These are phyloP conservation scores for Wickerhamiella azyma DNA, from an alignment of 805 yeast genomes.

Conservation along the genomic window DNA sequence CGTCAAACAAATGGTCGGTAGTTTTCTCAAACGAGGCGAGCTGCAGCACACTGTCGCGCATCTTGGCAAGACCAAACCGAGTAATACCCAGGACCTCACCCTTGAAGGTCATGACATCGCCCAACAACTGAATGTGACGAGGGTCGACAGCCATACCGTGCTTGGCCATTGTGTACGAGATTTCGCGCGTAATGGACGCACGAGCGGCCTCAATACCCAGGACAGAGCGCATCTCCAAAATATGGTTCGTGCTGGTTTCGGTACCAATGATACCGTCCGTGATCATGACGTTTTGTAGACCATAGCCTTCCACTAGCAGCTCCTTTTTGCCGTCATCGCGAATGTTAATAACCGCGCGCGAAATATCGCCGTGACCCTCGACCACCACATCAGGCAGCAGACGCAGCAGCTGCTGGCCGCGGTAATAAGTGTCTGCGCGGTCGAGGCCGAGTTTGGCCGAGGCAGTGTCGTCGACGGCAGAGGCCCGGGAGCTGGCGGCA, in stretches of 20 bases:
- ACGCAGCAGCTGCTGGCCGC: slow-evolving; percentile 82
- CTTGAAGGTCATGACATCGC: slow-evolving; percentile 97
- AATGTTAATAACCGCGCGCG: slow-evolving; percentile 94
- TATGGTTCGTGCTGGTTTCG: slow-evolving; percentile 80
- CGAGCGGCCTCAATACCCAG: slow-evolving; percentile 98
- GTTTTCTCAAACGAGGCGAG: slow-evolving; percentile 96
- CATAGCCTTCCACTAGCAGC: slow-evolving; percentile 93
- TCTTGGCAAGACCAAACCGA: slow-evolving; percentile 91
- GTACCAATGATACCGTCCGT: slow-evolving; percentile 93
- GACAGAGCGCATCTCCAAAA: slow-evolving; percentile 75
- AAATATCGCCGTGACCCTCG: slow-evolving; percentile 79
- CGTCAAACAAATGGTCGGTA: slow-evolving; percentile 95
- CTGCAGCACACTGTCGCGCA: slow-evolving; percentile 96
- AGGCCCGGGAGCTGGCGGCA: neutral
- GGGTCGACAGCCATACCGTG: slow-evolving; percentile 99
- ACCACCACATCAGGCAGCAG: slow-evolving; percentile 78
- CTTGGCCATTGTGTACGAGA: slow-evolving; percentile 94
- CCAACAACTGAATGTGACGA: slow-evolving; percentile 92
- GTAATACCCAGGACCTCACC: slow-evolving; percentile 98
- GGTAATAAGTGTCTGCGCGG: slow-evolving; percentile 53
- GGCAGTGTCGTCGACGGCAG: neutral
- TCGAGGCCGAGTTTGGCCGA: slow-evolving; percentile 13
- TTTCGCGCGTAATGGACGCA: slow-evolving; percentile 80
- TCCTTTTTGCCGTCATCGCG: slow-evolving; percentile 71
- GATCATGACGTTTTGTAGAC: slow-evolving; percentile 88